Evolutionary conservation across 257 asterid genomes (phyloP).

Genomic region (Lithospermum erythrorhizon): DNA sequence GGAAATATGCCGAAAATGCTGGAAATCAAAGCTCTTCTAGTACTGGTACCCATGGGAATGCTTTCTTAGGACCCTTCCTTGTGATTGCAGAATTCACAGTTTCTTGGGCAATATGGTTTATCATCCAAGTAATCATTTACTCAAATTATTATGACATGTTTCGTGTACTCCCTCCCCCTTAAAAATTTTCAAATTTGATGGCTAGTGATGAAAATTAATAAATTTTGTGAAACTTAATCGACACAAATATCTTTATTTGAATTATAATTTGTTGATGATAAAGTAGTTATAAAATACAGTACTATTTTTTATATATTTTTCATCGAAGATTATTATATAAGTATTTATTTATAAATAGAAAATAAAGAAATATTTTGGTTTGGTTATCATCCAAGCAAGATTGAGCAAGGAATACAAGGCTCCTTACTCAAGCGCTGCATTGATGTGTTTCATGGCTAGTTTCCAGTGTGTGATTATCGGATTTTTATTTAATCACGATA

Average conservation of each 20-base stretch:
- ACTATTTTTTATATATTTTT: too few relatives aligned
- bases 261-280: too few relatives aligned
- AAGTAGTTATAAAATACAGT: too few relatives aligned
- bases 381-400: constrained; percentile 28
- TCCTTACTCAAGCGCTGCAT: constrained; percentile 73
- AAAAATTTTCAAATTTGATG: not conserved
- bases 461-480: constrained; percentile 52
- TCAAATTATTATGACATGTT: too few relatives aligned
- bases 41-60: constrained; percentile 23
- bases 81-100: constrained; percentile 55
- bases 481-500: constrained; percentile 34
- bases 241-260: too few relatives aligned
- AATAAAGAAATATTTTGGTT: not conserved
- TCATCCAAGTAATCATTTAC: constrained; percentile 45
- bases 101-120: constrained; percentile 74
- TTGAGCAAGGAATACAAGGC: constrained; percentile 47
- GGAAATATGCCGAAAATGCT: constrained; percentile 48
- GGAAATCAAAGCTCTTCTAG: constrained; percentile 9
- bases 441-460: constrained; percentile 72
- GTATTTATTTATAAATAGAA: too few relatives aligned
- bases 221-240: too few relatives aligned
- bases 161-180: not conserved
- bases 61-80: constrained; percentile 54
- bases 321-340: not conserved
- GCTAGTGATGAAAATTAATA: too few relatives aligned